A percentile compares a stretch with the other conserved stretches of the same genome.
Evolutionary conservation across 768 basidiomycete genomes (phyloP).

Genomic region (Xerocomellus dryophilus): DNA sequence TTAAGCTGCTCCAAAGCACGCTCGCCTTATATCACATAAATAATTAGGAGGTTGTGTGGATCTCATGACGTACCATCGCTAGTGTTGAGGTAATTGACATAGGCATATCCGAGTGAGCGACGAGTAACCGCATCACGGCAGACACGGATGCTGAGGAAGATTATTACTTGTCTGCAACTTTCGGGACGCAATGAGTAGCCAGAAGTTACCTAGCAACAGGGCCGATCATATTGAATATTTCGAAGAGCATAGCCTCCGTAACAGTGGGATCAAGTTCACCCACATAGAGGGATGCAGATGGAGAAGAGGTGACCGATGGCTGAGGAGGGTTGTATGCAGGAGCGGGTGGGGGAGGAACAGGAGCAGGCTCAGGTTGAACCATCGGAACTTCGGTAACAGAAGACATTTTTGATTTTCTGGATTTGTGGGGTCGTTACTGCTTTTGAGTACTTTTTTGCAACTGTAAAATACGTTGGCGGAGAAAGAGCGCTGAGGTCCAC

Average conservation of each 20-base stretch:
- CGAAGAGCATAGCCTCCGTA: slow-evolving; percentile 99
- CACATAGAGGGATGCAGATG: slow-evolving; percentile 95
- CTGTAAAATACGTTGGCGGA: slow-evolving; percentile 29
- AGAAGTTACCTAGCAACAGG: slow-evolving; percentile 86
- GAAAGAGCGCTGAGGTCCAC: slow-evolving; percentile 16
- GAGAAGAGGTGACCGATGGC: slow-evolving; percentile 55
- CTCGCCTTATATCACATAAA: slow-evolving; percentile 59
- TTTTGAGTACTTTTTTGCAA: slow-evolving; percentile 75
- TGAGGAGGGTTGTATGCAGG: slow-evolving; percentile 58
- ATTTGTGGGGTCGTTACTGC: slow-evolving; percentile 84
- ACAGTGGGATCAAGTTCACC: slow-evolving; percentile 98
- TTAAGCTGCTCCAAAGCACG: slow-evolving; percentile 98
- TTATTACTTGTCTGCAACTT: background rate
- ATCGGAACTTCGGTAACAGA: slow-evolving; percentile 55
- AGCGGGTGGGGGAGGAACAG: slow-evolving; percentile 43
- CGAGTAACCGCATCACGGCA: slow-evolving; percentile 99
- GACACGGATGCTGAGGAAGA: slow-evolving; percentile 79
- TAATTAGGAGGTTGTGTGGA: background rate
- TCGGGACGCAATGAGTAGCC: background rate
- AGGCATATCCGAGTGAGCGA: slow-evolving; percentile 98
- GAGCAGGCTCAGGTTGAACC: slow-evolving; percentile 47
- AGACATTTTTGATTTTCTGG: slow-evolving; percentile 56
- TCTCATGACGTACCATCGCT: slow-evolving; percentile 67
- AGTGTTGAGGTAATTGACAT: slow-evolving; percentile 98
- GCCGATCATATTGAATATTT: slow-evolving; percentile 99